phyloP scores from a whole-genome alignment of 2,329 filamentous ascomycete genomes.

The Bisporella sp. region DNA sequence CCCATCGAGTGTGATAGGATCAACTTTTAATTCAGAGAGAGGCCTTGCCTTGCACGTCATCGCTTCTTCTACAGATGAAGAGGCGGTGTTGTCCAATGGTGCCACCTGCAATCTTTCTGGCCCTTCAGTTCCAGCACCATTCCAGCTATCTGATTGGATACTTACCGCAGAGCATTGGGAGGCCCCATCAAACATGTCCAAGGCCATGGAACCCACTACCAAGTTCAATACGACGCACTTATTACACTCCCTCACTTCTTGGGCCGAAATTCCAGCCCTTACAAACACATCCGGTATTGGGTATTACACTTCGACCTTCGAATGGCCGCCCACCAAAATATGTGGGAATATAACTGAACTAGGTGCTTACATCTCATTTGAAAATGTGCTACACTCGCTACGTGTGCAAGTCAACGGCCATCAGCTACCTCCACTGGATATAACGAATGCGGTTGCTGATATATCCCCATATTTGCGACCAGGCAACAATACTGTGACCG shows the following conservation, averaged over 20 bases:
- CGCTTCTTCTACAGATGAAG: no score
- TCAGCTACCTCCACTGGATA: constrained; percentile 2
- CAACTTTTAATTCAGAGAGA: no score
- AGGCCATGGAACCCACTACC: constrained; percentile 14
- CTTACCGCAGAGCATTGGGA: constrained; percentile 33
- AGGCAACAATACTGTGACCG: constrained; percentile 5
- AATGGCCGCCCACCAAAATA: background rate
- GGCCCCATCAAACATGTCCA: constrained; percentile 28
- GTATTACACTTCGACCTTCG: constrained; percentile 23
- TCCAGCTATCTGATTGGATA: constrained; percentile 27
- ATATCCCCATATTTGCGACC: constrained; percentile 4
- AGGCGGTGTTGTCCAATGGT: no score
- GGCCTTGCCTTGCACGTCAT: no score
- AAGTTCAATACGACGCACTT: constrained; percentile 27
- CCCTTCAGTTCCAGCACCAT: no score
- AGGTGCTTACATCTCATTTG: constrained; percentile 5
- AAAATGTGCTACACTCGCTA: constrained; percentile 2
- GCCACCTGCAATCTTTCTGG: no score
- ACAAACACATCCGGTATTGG: constrained; percentile 28
- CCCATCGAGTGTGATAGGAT: no score
- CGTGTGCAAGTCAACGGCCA: constrained; percentile 6
- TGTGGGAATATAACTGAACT: background rate
- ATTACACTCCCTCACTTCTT: constrained; percentile 26
- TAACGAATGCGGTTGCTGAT: constrained; percentile 2
- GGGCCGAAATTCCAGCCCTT: constrained; percentile 27